A percentile compares a stretch with the other conserved stretches of the same genome.
Conservation (phyloP, 108 stramenopile genomes). For the Mayamaea pseudoterrestris region DNA sequence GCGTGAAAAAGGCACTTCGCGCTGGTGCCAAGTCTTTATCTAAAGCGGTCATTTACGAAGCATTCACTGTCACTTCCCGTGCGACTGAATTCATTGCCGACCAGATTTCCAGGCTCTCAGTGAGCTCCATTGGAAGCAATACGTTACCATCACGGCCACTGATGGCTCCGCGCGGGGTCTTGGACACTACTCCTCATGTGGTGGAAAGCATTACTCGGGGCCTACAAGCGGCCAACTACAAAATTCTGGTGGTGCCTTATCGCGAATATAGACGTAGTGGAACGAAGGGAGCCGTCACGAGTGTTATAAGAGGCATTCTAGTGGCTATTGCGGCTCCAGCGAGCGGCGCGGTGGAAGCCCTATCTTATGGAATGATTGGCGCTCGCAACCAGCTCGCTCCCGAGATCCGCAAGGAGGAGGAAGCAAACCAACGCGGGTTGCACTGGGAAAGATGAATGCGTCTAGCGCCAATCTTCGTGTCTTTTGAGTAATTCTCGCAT, state of each 20-base stretch:
- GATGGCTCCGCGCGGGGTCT: conserved; percentile 25
- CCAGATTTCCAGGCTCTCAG: conserved; percentile 15
- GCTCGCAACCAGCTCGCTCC: conserved; percentile 72
- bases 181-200: conserved; percentile 38
- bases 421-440: conserved; percentile 27
- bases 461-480: too few species aligned
- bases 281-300: conserved; percentile 42
- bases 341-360: conserved; percentile 66
- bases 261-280: conserved; percentile 55
- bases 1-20: conserved; percentile 33
- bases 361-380: conserved; percentile 67
- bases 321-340: conserved; percentile 60
- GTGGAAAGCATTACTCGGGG: conserved; percentile 54
- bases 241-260: conserved; percentile 59
- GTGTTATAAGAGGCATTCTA: conserved; percentile 62
- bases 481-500: too few species aligned
- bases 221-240: conserved; percentile 67
- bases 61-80: conserved; percentile 47
- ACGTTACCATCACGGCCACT: conserved; percentile 46
- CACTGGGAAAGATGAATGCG: not conserved
- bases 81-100: conserved; percentile 53
- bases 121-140: conserved; percentile 8
- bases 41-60: conserved; percentile 52
- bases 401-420: conserved; percentile 70
- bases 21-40: conserved; percentile 53